phyloP scores from a whole-genome alignment of 495 filamentous ascomycete species.

The Aspergillus haitiensis region DNA sequence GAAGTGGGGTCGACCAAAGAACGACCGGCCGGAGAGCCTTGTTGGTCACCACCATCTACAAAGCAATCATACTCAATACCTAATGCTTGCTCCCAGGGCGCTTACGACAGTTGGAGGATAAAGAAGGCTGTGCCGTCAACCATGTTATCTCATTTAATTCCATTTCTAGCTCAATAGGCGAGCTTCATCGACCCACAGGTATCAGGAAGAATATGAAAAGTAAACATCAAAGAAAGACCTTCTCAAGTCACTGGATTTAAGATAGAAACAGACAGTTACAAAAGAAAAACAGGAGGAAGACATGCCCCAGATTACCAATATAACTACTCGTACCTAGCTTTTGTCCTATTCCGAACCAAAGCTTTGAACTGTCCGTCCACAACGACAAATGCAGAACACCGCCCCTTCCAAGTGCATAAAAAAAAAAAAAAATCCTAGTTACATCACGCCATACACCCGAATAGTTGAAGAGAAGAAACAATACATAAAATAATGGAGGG shows the following conservation, averaged over 20 bases:
- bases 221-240: no score
- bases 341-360: constrained; percentile 9
- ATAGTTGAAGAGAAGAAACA: constrained; percentile 8
- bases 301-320: constrained; percentile 2
- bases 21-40: no score
- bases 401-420: constrained; percentile 19
- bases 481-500: background rate
- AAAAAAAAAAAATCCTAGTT: constrained; percentile 17
- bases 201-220: no score
- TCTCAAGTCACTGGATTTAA: background rate
- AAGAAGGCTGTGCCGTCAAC: no score
- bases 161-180: no score
- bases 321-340: constrained; percentile 6
- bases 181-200: no score
- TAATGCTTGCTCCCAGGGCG: no score
- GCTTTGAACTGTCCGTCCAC: constrained; percentile 5
- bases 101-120: no score
- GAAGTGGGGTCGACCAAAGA: no score
- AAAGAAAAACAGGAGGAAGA: background rate
- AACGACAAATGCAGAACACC: constrained; percentile 23
- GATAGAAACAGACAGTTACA: background rate
- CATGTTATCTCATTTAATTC: no score
- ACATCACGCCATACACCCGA: constrained; percentile 26
- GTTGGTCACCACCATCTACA: no score
- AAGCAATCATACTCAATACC: no score